Evolutionary conservation across 306 rosid genomes (phyloP), one percentile per base, ranked within the genome.

Genomic region (Carpinus viminea): DNA sequence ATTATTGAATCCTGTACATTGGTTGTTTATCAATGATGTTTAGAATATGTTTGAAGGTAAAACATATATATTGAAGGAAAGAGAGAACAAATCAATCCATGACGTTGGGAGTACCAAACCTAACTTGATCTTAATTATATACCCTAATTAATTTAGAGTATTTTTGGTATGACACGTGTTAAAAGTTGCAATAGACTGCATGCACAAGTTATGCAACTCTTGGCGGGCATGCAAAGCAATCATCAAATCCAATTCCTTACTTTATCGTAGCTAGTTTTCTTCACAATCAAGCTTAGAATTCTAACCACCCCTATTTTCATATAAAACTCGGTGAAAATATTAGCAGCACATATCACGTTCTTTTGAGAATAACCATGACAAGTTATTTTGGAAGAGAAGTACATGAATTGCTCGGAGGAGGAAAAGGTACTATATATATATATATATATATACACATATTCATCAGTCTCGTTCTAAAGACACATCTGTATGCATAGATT

Each of bases 331-430:
- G 20, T n/a, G 55, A 26, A 45, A 59, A 52, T 11, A 53, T 15
- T 76, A 17, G 70, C 38, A 68, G 36, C 70, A 74, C 31, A 76
- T 52, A 70, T 57, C 41, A 66, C 60, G 41, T 38, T 11, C 50
- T 41, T 41, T 81, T 78, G 81, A 20, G 36, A 65, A n/a, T 36
- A 57, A 86, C 66, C 69, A 83, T 83, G 90, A 74, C 82, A 1
- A 70, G 76, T 80, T 70, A 68, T 76, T 24, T 88, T 51, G 89
- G 81, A 74, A 89, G 87, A 78, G 48, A 92, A 0, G 66, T 91
- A 8, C 89, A 88, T 82, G 74, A 86, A 26, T 78, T 86, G 72
- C 91, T 89, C 57, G 97, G 97, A 76, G 94, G 91, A 78, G 92
- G 91, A 71, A 85, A 82, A 91, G 97, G 97, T 91, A 80, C 59